These are phyloP conservation scores for Mimosa pudica DNA, from an alignment of 306 rosid species.

Conservation along the genomic window DNA sequence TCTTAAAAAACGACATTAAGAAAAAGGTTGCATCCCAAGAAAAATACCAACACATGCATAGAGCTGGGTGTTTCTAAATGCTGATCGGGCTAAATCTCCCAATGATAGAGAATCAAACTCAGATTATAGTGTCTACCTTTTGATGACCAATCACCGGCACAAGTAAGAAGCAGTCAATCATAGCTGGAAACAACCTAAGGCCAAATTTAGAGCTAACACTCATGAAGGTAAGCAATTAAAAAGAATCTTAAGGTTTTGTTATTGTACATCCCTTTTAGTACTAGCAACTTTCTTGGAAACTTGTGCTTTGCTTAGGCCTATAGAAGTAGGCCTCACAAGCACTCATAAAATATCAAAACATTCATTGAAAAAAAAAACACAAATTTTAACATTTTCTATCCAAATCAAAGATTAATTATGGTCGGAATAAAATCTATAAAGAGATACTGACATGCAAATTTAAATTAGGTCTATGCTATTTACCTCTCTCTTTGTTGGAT, in stretches of 20 bases:
- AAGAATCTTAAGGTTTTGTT: not conserved
- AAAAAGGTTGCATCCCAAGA: not conserved
- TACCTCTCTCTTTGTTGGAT: slow-evolving; percentile 98
- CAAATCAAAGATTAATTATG: slow-evolving; percentile 12
- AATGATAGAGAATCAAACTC: not conserved
- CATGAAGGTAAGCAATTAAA: not conserved
- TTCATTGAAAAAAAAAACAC: not conserved
- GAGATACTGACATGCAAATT: slow-evolving; percentile 18
- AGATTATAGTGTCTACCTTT: not conserved
- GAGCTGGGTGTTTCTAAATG: not conserved
- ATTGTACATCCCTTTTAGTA: not conserved
- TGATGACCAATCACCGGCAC: not conserved
- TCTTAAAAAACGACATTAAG: not conserved
- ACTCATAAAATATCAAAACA: not conserved
- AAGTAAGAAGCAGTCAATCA: not conserved
- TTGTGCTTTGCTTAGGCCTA: not conserved
- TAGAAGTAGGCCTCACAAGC: not conserved
- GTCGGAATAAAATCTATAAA: slow-evolving; percentile 20
- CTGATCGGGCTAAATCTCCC: not conserved
- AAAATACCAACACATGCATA: not conserved
- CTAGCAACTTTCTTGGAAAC: not conserved
- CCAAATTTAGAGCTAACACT: not conserved
- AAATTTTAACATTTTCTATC: not conserved
- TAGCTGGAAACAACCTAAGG: not conserved
- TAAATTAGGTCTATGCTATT: not conserved